Evolutionary conservation across 2,329 filamentous ascomycete species (phyloP).

Genomic region (Cladosporium colombiae): DNA sequence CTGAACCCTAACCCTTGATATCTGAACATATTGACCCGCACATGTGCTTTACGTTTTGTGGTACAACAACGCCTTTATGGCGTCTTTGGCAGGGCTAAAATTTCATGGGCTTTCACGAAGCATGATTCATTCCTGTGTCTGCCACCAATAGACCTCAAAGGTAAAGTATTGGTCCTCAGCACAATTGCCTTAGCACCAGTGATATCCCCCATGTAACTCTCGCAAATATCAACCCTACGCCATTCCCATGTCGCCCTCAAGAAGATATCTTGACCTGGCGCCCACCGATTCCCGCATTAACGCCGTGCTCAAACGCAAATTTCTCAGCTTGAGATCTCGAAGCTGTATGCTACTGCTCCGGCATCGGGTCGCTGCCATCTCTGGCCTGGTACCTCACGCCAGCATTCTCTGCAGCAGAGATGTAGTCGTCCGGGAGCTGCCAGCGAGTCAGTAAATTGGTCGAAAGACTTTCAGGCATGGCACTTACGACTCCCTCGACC

Average conservation of each 20-base stretch:
- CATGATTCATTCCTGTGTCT: background rate
- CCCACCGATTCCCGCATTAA: background rate
- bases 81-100: background rate
- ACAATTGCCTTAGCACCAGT: background rate
- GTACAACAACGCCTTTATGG: background rate
- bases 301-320: constrained; percentile 19
- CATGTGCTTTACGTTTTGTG: background rate
- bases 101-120: background rate
- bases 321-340: background rate
- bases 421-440: constrained; percentile 58
- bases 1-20: background rate
- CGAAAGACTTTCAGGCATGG: background rate
- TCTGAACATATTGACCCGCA: too few relatives aligned
- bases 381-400: constrained; percentile 64
- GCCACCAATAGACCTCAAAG: background rate
- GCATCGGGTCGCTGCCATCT: constrained; percentile 31
- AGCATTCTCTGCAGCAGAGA: constrained; percentile 57
- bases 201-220: background rate
- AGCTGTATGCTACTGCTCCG: constrained; percentile 20
- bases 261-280: background rate
- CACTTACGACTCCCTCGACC: constrained; percentile 73
- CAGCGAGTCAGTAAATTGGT: constrained; percentile 20
- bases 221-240: background rate
- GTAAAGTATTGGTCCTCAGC: background rate
- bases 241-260: background rate